Conservation (phyloP, 345 rosid genomes). For the Eutrema japonicum region DNA sequence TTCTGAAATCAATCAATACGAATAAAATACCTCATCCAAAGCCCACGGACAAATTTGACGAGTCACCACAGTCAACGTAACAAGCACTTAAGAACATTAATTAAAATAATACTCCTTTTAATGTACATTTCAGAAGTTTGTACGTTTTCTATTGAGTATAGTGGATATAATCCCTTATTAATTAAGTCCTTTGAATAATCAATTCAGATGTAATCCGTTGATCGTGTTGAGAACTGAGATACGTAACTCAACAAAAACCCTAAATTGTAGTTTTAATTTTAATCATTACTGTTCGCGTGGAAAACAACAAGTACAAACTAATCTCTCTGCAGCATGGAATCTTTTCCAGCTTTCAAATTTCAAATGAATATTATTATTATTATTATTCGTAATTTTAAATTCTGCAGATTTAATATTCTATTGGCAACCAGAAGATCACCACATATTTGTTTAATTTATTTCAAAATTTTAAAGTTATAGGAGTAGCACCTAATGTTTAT, state of each 20-base stretch:
- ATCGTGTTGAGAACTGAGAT: slow-evolving; percentile 24
- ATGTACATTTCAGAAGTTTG: slow-evolving; percentile 14
- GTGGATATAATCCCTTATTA: slow-evolving; percentile 31
- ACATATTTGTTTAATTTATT: not conserved
- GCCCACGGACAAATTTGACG: slow-evolving; percentile 8
- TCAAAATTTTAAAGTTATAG: too few species aligned
- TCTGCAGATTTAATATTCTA: not conserved
- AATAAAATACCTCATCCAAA: slow-evolving; percentile 3
- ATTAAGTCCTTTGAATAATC: slow-evolving; percentile 10
- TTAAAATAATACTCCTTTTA: slow-evolving; percentile 11
- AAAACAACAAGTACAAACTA: not conserved
- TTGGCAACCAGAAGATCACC: not conserved
- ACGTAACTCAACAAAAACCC: slow-evolving; percentile 16
- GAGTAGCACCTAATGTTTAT: not conserved
- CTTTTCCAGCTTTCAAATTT: not conserved
- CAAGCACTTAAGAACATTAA: slow-evolving; percentile 10
- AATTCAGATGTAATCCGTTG: slow-evolving; percentile 21
- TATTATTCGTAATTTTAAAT: not conserved
- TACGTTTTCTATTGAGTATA: slow-evolving; percentile 41
- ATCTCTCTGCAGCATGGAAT: not conserved
- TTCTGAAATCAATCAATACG: not conserved
- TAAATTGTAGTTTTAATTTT: slow-evolving; percentile 22
- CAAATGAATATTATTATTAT: not conserved
- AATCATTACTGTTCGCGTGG: slow-evolving; percentile 13
- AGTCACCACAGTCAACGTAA: slow-evolving; percentile 32